Evolutionary conservation across 352 stramenopile genomes (phyloP).

Genomic region (Phytophthora parvispora): DNA sequence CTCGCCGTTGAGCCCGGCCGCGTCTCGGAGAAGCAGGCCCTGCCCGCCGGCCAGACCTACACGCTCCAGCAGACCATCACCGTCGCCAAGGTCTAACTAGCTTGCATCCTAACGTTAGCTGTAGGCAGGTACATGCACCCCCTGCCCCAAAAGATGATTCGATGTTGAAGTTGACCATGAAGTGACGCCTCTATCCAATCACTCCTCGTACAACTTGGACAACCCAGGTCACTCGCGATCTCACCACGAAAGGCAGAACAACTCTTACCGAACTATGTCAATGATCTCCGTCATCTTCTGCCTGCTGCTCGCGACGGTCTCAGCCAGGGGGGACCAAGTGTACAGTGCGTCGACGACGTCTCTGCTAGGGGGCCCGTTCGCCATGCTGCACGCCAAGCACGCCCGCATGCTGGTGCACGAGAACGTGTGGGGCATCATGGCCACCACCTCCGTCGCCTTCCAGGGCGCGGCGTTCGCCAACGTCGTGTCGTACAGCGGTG

Average conservation of each 20-base stretch:
- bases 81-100: constrained; percentile 7
- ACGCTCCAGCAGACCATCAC: constrained; percentile 39
- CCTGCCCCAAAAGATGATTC: constrained; percentile 2
- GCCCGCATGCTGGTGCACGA: constrained; percentile 67
- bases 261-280: too few species aligned
- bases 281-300: too few species aligned
- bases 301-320: neutral
- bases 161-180: constrained; percentile 28
- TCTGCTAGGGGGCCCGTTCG: constrained; percentile 16
- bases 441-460: constrained; percentile 65
- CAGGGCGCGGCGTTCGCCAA: constrained; percentile 58
- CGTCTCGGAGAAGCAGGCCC: constrained; percentile 54
- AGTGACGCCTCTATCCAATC: constrained; percentile 18
- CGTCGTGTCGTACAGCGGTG: constrained; percentile 76
- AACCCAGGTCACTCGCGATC: constrained; percentile 2
- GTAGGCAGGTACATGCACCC: too few species aligned
- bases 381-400: constrained; percentile 44
- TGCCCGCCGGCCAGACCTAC: constrained; percentile 56
- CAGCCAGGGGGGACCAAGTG: neutral
- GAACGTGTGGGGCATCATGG: constrained; percentile 71
- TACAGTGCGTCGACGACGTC: constrained; percentile 22
- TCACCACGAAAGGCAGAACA: constrained; percentile 6
- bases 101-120: too few species aligned
- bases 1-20: constrained; percentile 96
- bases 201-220: neutral